Evolutionary conservation across 768 basidiomycete genomes (phyloP), one percentile per base, ranked within the genome.

Genomic region (Tylopilus plumbeoviolaceoides): DNA sequence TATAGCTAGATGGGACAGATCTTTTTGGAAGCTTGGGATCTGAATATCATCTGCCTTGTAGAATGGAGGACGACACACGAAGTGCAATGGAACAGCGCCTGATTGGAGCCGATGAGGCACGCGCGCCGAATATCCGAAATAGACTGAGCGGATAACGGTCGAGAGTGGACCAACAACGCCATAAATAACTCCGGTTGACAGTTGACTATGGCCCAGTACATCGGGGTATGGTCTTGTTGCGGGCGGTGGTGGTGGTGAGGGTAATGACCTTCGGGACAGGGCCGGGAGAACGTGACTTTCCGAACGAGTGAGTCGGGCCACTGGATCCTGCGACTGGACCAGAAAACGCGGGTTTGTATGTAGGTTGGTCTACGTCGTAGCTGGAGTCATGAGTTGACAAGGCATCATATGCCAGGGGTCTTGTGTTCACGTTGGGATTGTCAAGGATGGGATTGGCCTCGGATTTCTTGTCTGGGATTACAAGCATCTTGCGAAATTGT

Each of bases 41-140:
- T 52, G 61, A 36, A 65, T 57, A 1, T 63, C 65, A 23, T 66
- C 55, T 15, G 54, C 62, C 30, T 20, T 21, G 21, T 67, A 56
- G 28, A 67, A 66, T 9, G 65, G 65, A 17, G 57, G 57, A 18
- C 47, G 43, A 23, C 61, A 47, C 51, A 20, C 65, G 67, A 31
- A 69, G 56, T 4, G 56, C 58, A n/a, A 20, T 70, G 67, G 33
- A 69, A 69, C 17, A 69, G 44, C 1, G 15, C 18, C 41, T 70
- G 68, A 36, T 71, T 63, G 8, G 63, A 61, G 38, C 47, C 56
- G 10, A 59, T 52, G 12, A 89, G 72, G 60, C 89, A 91, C 1
- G 85, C 87, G 3, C 78, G 73, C 7, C 86, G 79, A 40, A 88
- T 73, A 23, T 91, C 89, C 6, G 76, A 76, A 10, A 82, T 72